These are phyloP conservation scores for Nigrograna mackinnonii DNA, from an alignment of 2,329 filamentous ascomycete genomes.

Conservation along the genomic window DNA sequence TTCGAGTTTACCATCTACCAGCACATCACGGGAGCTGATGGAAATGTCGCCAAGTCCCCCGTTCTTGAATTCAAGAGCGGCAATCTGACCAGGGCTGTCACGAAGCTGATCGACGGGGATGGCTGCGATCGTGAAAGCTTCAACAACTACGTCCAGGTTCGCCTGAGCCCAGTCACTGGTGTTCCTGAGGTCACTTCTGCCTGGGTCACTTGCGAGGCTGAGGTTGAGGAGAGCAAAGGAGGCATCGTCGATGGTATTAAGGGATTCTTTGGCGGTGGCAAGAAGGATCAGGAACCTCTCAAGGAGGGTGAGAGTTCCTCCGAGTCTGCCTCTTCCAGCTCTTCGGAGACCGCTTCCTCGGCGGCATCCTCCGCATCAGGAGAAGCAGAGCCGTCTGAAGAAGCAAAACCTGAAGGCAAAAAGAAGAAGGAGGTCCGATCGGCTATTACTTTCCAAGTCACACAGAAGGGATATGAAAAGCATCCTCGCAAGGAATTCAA, in stretches of 20 bases:
- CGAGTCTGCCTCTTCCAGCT: constrained; percentile 48
- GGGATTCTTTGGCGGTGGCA: constrained; percentile 90
- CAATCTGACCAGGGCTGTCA: constrained; percentile 85
- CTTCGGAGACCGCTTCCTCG: constrained; percentile 40
- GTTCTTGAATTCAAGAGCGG: constrained; percentile 72
- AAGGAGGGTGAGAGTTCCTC: constrained; percentile 53
- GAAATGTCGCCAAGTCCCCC: constrained; percentile 57
- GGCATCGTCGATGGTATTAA: constrained; percentile 92
- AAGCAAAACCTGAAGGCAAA: constrained; percentile 53
- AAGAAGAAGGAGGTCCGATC: constrained; percentile 58
- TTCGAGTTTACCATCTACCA: constrained; percentile 82
- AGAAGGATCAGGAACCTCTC: constrained; percentile 78
- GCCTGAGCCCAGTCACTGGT: constrained; percentile 72
- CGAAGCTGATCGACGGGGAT: constrained; percentile 75
- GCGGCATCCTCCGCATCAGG: constrained; percentile 40
- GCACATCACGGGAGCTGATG: constrained; percentile 57
- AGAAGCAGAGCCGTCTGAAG: constrained; percentile 49
- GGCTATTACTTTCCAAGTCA: constrained; percentile 51
- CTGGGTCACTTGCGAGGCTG: constrained; percentile 83
- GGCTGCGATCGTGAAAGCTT: constrained; percentile 78
- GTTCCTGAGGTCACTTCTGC: constrained; percentile 78
- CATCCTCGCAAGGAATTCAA: constrained; percentile 63
- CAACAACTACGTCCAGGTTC: constrained; percentile 76
- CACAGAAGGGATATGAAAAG: constrained; percentile 54
- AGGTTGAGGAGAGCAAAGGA: constrained; percentile 71